Percentiles rank a stretch among this genome's conserved stretches.
Conservation (phyloP, 768 basidiomycete species). For the Filobasidium wieringae region DNA sequence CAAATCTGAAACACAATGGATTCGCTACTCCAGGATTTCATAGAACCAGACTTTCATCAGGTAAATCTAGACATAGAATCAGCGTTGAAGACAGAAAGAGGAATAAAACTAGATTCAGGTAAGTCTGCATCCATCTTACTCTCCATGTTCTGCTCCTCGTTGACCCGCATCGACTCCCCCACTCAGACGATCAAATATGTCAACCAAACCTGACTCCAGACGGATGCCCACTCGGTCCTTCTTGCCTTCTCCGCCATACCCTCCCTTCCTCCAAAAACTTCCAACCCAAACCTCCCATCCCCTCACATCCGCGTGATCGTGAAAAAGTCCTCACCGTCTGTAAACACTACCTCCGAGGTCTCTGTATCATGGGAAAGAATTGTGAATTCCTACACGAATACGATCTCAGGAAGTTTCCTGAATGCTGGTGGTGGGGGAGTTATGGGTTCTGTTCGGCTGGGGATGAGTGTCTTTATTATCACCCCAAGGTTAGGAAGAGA, state of each 20-base stretch:
- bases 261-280: slow-evolving; percentile 79
- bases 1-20: too few relatives aligned
- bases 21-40: slow-evolving; percentile 44
- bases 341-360: slow-evolving; percentile 94
- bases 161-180: neutral
- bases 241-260: slow-evolving; percentile 88
- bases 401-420: slow-evolving; percentile 93
- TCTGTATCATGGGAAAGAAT: slow-evolving; percentile 95
- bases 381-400: slow-evolving; percentile 99
- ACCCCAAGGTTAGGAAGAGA: slow-evolving; percentile 80
- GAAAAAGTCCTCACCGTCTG: slow-evolving; percentile 60
- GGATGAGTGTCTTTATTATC: slow-evolving; percentile 81
- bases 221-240: slow-evolving; percentile 81
- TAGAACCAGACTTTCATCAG: slow-evolving; percentile 87
- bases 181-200: slow-evolving; percentile 84
- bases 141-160: neutral
- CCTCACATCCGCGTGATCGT: slow-evolving; percentile 52
- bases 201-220: slow-evolving; percentile 64
- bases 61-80: slow-evolving; percentile 72
- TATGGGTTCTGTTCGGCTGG: slow-evolving; percentile 95
- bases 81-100: slow-evolving; percentile 68
- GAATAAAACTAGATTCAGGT: slow-evolving; percentile 88
- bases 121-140: slow-evolving; percentile 16
- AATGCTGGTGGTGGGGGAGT: slow-evolving; percentile 98
- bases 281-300: slow-evolving; percentile 68